Percentiles rank a stretch among this genome's conserved stretches.
phyloP scores from a whole-genome alignment of 306 rosid species.

The Geum urbanum region DNA sequence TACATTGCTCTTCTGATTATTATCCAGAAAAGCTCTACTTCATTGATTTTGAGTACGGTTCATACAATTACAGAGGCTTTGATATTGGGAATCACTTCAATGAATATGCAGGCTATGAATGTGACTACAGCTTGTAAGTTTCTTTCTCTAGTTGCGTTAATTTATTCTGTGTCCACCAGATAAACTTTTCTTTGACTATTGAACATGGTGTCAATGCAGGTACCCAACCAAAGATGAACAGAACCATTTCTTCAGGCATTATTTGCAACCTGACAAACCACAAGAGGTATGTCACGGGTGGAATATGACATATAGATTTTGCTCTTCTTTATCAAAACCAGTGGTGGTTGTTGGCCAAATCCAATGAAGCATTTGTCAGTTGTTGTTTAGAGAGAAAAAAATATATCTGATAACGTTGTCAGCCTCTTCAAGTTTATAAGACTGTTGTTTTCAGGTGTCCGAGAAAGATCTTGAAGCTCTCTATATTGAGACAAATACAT shows the following conservation, averaged over 20 bases:
- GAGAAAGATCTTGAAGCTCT: conserved; percentile 60
- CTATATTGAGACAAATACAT: conserved; percentile 73
- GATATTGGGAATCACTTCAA: conserved; percentile 97
- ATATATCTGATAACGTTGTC: not conserved
- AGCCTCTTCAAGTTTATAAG: not conserved
- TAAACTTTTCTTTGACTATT: conserved; percentile 19
- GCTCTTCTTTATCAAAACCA: not conserved
- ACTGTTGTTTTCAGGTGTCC: conserved; percentile 44
- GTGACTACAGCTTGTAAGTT: conserved; percentile 74
- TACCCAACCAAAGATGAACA: conserved; percentile 74
- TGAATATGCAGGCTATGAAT: conserved; percentile 86
- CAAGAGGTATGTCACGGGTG: conserved; percentile 41
- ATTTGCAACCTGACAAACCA: conserved; percentile 70
- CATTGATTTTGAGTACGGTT: conserved; percentile 94
- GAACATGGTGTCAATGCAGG: conserved; percentile 39
- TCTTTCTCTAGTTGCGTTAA: conserved; percentile 1
- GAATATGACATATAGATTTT: not conserved
- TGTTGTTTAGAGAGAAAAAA: no score
- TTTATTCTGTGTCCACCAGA: not conserved
- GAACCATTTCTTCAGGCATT: conserved; percentile 79
- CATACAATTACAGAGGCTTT: conserved; percentile 89
- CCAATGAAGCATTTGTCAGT: not conserved
- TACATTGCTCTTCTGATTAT: conserved; percentile 26
- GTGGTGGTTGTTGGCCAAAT: not conserved
- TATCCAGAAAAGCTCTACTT: conserved; percentile 73